A percentile compares a stretch with the other conserved stretches of the same genome.
These are phyloP conservation scores for Rosa hybrid DNA, from an alignment of 331 rosid genomes.

Conservation along the genomic window DNA sequence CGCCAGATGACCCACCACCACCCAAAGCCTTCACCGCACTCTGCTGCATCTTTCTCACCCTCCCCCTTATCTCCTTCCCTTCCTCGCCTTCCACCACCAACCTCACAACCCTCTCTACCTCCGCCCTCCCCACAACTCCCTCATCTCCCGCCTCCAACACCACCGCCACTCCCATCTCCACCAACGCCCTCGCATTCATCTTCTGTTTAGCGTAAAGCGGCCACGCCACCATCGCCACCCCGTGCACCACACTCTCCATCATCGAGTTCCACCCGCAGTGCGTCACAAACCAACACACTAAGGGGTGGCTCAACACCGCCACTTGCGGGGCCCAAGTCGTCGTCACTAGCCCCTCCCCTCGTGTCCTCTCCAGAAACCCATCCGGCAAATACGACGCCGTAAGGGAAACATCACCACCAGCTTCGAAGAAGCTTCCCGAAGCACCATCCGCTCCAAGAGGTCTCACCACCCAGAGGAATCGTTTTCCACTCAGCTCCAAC, in stretches of 20 bases:
- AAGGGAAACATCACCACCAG: neutral
- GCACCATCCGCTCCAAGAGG: neutral
- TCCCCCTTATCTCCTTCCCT: neutral
- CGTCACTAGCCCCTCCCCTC: neutral
- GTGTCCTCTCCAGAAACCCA: neutral
- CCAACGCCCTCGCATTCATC: slow-evolving; percentile 14
- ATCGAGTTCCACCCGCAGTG: slow-evolving; percentile 21
- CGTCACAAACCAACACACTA: neutral
- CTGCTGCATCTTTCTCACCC: neutral
- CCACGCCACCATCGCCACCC: slow-evolving; percentile 20
- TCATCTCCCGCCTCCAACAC: neutral
- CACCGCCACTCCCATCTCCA: slow-evolving; percentile 16
- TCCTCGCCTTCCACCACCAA: neutral
- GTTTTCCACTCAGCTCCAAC: neutral
- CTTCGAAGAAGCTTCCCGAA: neutral
- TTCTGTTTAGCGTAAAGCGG: slow-evolving; percentile 5
- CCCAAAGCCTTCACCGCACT: neutral
- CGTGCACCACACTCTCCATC: slow-evolving; percentile 3
- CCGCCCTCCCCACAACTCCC: neutral
- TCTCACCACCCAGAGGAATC: slow-evolving; percentile 2
- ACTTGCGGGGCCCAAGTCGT: slow-evolving; percentile 10
- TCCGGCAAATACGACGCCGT: neutral
- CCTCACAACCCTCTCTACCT: slow-evolving; percentile 17
- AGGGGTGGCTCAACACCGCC: neutral
- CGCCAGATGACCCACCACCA: neutral